Evolutionary conservation across 2,329 filamentous ascomycete genomes (phyloP).

Genomic region (Ceratocystis alfenasii): DNA sequence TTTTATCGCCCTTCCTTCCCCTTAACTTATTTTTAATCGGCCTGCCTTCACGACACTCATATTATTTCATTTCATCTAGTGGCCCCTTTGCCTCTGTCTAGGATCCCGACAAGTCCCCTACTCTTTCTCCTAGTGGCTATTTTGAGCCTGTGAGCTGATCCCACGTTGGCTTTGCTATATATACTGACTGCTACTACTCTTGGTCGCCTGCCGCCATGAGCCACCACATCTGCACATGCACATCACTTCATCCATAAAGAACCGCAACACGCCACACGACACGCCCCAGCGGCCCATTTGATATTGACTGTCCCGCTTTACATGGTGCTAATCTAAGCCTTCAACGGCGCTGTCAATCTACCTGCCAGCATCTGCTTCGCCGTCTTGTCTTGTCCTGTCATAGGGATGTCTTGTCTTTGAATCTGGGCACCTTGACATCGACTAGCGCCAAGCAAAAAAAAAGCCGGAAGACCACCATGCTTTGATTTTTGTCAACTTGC

Average conservation of each 20-base stretch:
- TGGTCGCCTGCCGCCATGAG: no score
- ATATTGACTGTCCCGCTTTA: not conserved
- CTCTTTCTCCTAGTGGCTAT: not conserved
- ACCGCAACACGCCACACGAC: not conserved
- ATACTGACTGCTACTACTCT: not conserved
- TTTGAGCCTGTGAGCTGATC: no score
- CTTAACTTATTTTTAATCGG: no score
- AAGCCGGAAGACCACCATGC: not conserved
- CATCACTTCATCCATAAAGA: not conserved
- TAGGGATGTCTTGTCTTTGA: not conserved
- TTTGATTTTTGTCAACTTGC: slow-evolving; percentile 5
- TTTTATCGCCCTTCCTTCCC: no score
- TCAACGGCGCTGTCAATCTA: not conserved
- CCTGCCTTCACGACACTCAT: no score
- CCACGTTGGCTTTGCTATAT: not conserved
- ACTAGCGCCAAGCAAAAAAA: not conserved
- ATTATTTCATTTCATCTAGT: not conserved
- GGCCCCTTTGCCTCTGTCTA: not conserved
- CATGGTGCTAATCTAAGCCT: not conserved
- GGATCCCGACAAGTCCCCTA: not conserved
- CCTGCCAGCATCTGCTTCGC: not conserved
- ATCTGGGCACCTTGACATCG: not conserved
- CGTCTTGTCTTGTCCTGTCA: not conserved
- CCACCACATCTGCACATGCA: no score
- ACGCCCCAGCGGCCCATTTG: not conserved